A percentile compares a stretch with the other conserved stretches of the same genome.
Conservation (phyloP, 352 stramenopile genomes). For the Phytophthora capsici region DNA sequence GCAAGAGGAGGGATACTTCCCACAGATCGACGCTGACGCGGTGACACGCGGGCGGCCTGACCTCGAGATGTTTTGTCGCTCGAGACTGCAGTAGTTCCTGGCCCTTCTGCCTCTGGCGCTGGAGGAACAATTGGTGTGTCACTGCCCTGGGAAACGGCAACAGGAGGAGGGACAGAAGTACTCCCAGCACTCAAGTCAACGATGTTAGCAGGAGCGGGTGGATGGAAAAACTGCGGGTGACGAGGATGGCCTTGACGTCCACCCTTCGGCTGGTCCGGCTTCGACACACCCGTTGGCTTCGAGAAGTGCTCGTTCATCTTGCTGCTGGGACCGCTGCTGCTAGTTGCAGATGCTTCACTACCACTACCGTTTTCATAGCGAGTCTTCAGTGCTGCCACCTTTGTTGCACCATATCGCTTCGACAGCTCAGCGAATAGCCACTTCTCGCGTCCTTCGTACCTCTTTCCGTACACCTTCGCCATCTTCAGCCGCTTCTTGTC, state of each 20-base stretch:
- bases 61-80: slow-evolving; percentile 1
- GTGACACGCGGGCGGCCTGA: slow-evolving; percentile 2
- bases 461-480: slow-evolving; percentile 67
- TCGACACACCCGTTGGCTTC: slow-evolving; percentile 1
- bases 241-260: slow-evolving; percentile 31
- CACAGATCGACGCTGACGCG: slow-evolving; percentile 12
- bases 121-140: background rate
- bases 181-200: slow-evolving; percentile 13
- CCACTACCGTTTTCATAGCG: slow-evolving; percentile 29
- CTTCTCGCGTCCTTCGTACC: slow-evolving; percentile 74
- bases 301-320: slow-evolving; percentile 8
- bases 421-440: slow-evolving; percentile 70
- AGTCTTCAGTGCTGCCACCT: slow-evolving; percentile 48
- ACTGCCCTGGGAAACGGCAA: slow-evolving; percentile 3
- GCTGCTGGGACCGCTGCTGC: background rate
- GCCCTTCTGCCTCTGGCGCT: slow-evolving; percentile 7
- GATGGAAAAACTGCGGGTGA: slow-evolving; percentile 44
- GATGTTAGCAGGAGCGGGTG: slow-evolving; percentile 18
- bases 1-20: slow-evolving; percentile 11
- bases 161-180: background rate
- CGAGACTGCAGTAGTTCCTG: background rate
- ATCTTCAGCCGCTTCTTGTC: slow-evolving; percentile 69
- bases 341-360: background rate
- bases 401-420: slow-evolving; percentile 63
- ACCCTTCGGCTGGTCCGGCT: slow-evolving; percentile 18